These are phyloP conservation scores for Plasmodium ovale DNA, from an alignment of 169 alveolate species.

Conservation along the genomic window DNA sequence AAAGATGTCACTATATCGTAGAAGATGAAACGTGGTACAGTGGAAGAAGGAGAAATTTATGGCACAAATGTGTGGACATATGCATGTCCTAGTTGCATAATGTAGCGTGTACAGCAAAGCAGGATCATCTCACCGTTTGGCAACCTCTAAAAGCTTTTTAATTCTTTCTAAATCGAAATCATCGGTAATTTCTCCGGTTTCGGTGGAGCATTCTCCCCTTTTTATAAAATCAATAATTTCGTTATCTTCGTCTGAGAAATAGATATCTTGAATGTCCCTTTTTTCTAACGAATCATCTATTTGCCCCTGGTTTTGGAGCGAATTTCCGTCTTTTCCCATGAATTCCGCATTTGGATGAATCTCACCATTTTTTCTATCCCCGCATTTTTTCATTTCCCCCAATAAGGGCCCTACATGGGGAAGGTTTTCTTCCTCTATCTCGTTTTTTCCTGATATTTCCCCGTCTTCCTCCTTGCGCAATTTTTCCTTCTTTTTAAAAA, in stretches of 20 bases:
- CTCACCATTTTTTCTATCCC: background rate
- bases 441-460: too few relatives aligned
- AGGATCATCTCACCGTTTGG: background rate
- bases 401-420: background rate
- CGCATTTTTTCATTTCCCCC: background rate
- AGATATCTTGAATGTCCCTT: background rate
- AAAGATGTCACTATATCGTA: background rate
- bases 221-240: conserved; percentile 61
- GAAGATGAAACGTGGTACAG: too few relatives aligned
- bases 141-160: conserved; percentile 24
- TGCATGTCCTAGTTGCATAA: too few relatives aligned
- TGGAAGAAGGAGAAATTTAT: too few relatives aligned
- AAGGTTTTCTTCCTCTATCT: background rate
- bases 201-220: background rate
- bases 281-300: background rate
- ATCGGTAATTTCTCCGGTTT: background rate
- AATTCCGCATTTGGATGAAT: background rate
- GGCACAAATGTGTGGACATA: background rate
- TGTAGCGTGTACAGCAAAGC: background rate
- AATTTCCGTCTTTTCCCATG: background rate
- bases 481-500: background rate
- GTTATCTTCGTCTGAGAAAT: conserved; percentile 57
- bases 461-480: too few relatives aligned
- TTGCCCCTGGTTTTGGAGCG: background rate
- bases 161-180: conserved; percentile 15